Evolutionary conservation across 345 rosid species (phyloP), one percentile per base, ranked within the genome.

Genomic region (Sisymbrium altissimum): DNA sequence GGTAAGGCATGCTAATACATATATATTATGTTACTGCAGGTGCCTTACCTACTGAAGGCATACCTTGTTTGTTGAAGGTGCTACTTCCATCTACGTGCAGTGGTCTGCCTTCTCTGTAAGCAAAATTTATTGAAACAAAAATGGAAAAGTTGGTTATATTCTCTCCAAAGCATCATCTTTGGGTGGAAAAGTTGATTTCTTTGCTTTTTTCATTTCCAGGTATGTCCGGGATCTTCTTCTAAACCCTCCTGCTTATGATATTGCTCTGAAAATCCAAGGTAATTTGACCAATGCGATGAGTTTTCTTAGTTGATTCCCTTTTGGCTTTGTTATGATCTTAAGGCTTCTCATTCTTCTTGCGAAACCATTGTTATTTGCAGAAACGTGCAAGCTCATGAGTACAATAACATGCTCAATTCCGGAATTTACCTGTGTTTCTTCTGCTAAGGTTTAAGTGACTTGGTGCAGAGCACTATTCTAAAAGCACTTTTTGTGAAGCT

Each of bases 41-140:
- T 81, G 96, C 84, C 77, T 83, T 94, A 80, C 90, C 91, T 46
- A 89, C 97, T 4, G 98, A 94, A 78, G 98, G 98, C 71, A 91
- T 94, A 79, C 98, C 98, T 75, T 91, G 87, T 81, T 81, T 94
- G 79, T 83, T 91, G 83, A 94, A 87, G 86, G 97, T 94, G 66
- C 68, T 94, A 75, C 96, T 94, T 68, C 98, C 98, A 63, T 80
- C 88, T 78, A 89, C 78, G 39, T 94, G 97, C 81, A 80, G 84
- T 7, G 97, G 97, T 48, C 78, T 91, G 62, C 90, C 98, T 58
- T 79, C 80, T 52, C 62, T 87, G 97, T 94, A 79, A 88, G 98
- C 70, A 44, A 69, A 8, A n/a, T 66, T 54, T 41, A 17, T 33
- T 57, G 40, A 77, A 27, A n/a, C 36, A 46, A 36, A 69, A 36